Conservation (phyloP, 805 yeast genomes). For the Kodamaea restingae region DNA sequence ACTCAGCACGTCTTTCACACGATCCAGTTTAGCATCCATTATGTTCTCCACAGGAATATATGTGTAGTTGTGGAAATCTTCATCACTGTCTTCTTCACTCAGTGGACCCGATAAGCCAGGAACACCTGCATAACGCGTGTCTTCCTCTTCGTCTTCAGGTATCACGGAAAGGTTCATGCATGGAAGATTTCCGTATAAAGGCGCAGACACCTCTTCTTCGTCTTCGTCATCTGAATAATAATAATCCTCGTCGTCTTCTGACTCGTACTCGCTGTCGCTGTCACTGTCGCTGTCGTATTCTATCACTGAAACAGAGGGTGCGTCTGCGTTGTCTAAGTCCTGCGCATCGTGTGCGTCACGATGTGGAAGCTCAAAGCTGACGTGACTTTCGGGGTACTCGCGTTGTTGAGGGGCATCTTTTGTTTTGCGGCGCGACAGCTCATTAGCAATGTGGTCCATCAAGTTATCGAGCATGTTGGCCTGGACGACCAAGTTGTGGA, state of each 20-base stretch:
- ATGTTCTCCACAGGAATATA: constrained; percentile 1
- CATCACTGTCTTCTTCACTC: constrained; percentile 4
- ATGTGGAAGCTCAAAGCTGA: constrained; percentile 11
- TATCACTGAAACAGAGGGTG: constrained; percentile 24
- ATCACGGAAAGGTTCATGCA: constrained; percentile 15
- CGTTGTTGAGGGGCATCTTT: not conserved
- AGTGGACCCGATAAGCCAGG: constrained; percentile 15
- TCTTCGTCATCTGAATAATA: constrained; percentile 16
- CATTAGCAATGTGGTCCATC: constrained; percentile 47
- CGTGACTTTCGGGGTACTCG: constrained; percentile 6
- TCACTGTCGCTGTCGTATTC: constrained; percentile 21
- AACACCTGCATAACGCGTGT: constrained; percentile 6
- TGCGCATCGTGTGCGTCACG: constrained; percentile 10
- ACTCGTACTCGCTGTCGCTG: constrained; percentile 13
- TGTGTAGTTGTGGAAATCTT: not conserved
- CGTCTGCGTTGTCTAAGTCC: constrained; percentile 24
- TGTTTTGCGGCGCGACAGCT: constrained; percentile 23
- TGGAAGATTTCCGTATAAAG: constrained; percentile 16
- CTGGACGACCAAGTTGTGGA: constrained; percentile 60
- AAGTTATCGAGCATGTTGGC: constrained; percentile 66
- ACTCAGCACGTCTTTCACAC: not conserved
- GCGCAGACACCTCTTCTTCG: constrained; percentile 3
- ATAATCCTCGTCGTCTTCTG: constrained; percentile 17
- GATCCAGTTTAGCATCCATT: not conserved
- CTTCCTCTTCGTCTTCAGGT: constrained; percentile 14